Percentiles rank a stretch among this genome's conserved stretches.
Evolutionary conservation across 2,329 filamentous ascomycete species (phyloP).

Genomic region (Akanthomyces lecanii): DNA sequence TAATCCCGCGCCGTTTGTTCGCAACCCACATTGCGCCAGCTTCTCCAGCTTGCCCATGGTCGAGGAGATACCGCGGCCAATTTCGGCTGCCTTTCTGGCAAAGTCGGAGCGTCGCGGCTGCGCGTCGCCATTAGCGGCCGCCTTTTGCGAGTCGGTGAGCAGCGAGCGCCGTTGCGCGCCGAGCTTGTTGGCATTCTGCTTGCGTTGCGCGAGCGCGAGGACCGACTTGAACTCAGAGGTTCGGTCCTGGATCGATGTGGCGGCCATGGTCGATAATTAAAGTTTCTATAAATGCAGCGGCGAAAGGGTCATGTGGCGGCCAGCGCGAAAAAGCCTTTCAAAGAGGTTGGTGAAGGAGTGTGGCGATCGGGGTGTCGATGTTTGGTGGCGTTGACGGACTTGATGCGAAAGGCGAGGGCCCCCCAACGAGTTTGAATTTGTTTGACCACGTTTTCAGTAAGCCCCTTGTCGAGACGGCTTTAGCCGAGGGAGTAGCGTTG

Average conservation of each 20-base stretch:
- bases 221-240: slow-evolving; percentile 94
- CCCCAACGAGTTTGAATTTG: slow-evolving; percentile 8
- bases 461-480: slow-evolving; percentile 3
- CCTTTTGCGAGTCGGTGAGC: slow-evolving; percentile 69
- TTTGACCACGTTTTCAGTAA: slow-evolving; percentile 16
- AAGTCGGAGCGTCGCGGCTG: slow-evolving; percentile 77
- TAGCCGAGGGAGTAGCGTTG: slow-evolving; percentile 11
- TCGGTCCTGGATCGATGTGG: slow-evolving; percentile 87
- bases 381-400: not conserved
- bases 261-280: slow-evolving; percentile 46
- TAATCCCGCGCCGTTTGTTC: not conserved
- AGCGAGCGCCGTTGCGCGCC: slow-evolving; percentile 77
- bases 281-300: not conserved
- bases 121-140: slow-evolving; percentile 50
- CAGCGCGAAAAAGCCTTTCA: slow-evolving; percentile 28
- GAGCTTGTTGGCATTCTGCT: slow-evolving; percentile 70
- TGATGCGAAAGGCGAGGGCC: not conserved
- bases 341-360: slow-evolving; percentile 2
- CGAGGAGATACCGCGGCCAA: slow-evolving; percentile 82
- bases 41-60: slow-evolving; percentile 96
- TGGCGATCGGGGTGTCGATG: not conserved
- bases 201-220: slow-evolving; percentile 76
- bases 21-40: slow-evolving; percentile 68
- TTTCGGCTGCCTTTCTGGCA: slow-evolving; percentile 83
- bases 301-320: slow-evolving; percentile 27